Conservation (phyloP, 306 rosid species). For the Medicago arabica region DNA sequence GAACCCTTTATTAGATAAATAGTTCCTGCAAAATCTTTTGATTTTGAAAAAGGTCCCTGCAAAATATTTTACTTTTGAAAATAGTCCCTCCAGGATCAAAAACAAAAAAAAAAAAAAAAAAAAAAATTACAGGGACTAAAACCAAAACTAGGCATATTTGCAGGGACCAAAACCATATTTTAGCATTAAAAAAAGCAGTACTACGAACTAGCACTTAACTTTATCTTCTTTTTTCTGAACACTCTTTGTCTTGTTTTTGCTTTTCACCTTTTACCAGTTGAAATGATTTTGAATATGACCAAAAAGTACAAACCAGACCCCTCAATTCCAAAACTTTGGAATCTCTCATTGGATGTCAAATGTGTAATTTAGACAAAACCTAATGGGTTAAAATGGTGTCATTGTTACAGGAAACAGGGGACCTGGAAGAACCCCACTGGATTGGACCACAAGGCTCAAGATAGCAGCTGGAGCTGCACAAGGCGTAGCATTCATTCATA, state of each 20-base stretch:
- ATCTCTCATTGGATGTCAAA: not conserved
- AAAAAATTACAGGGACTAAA: too few species aligned
- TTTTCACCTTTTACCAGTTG: slow-evolving; percentile 29
- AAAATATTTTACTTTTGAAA: too few species aligned
- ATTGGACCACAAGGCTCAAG: slow-evolving; percentile 92
- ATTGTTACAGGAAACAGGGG: slow-evolving; percentile 82
- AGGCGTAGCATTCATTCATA: slow-evolving; percentile 79
- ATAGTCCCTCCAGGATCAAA: too few species aligned
- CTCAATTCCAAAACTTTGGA: not conserved
- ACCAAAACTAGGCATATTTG: too few species aligned
- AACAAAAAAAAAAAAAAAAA: too few species aligned
- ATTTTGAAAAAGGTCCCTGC: too few species aligned
- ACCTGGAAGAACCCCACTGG: slow-evolving; percentile 90
- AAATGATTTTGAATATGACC: slow-evolving; percentile 41
- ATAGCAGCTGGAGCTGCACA: slow-evolving; percentile 88
- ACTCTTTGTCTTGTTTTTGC: slow-evolving; percentile 23
- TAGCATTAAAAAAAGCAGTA: slow-evolving; percentile 10
- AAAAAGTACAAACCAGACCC: slow-evolving; percentile 28
- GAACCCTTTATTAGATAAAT: too few species aligned
- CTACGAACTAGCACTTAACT: slow-evolving; percentile 35
- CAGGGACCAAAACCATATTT: too few species aligned
- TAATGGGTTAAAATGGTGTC: slow-evolving; percentile 30
- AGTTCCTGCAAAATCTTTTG: too few species aligned
- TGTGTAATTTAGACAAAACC: slow-evolving; percentile 35
- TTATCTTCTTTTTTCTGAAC: slow-evolving; percentile 50